Evolutionary conservation across 2,329 filamentous ascomycete species (phyloP), one percentile per base, ranked within the genome.

Genomic region (Penicillium sp.): DNA sequence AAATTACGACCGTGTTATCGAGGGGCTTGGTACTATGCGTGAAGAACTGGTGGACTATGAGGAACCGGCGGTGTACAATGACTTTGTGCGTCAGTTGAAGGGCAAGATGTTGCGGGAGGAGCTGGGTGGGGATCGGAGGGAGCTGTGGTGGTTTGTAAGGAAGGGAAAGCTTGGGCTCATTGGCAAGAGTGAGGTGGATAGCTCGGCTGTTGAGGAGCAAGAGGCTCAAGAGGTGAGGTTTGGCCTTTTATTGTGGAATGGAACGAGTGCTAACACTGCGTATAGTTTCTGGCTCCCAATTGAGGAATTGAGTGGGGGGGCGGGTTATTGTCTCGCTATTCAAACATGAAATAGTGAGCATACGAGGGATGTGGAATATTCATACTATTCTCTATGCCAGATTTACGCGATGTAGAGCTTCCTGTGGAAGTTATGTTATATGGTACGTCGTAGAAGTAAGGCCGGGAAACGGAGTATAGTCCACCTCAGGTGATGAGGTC

Each of bases 91-190:
- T 35, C 76, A 78, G 31, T 69, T 97, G 59, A 97, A 96, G 73
- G 75, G 74, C 57, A 81, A 82, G 49, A 65, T 96, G 1, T 66
- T 89, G 7, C 77, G 75, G 0, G 85, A 82, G 0, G 78, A 85
- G 57, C 69, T 96, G 3, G 82, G 83, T 33, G 89, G 88, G 0
- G 85, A 94, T 60, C 75, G 88, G 47, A 78, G 78, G 55, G 88
- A 94, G 62, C 82, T 96, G 71, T 96, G 89, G 89, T 86, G 81
- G 72, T 75, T 79, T 57, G 71, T 95, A 22, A 77, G 84, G 58
- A 79, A 74, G 51, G 79, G 77, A 37, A 80, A 75, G 57, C 70
- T 95, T 49, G 87, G 89, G 0, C 72, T 95, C 63, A 83, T 97
- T 59, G 82, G 86, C 55, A 73, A 76, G 45, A 75, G 71, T 42